Percentiles rank a stretch among this genome's conserved stretches.
Conservation (phyloP, 2,329 filamentous ascomycete genomes). For the Epichloe coenophiala region DNA sequence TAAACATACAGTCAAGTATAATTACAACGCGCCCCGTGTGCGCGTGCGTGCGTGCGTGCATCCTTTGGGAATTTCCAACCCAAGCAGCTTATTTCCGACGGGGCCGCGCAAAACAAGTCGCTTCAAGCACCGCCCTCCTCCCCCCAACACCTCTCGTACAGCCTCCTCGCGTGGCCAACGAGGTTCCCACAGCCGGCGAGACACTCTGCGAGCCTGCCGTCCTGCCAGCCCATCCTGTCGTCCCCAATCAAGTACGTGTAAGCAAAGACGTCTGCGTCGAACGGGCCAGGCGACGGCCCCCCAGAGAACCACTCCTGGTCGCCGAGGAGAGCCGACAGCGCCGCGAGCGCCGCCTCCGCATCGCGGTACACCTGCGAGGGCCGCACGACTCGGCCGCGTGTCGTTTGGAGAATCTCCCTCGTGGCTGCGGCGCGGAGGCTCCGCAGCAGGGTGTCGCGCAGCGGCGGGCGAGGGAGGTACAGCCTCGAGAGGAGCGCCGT, state of each 20-base stretch:
- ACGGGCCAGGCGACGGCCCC: constrained; percentile 46
- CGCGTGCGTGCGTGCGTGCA: too few relatives aligned
- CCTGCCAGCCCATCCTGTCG: constrained; percentile 47
- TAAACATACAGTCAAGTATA: too few relatives aligned
- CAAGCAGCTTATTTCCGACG: not conserved
- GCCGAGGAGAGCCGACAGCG: constrained; percentile 30
- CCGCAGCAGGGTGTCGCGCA: constrained; percentile 46
- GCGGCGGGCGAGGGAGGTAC: constrained; percentile 54
- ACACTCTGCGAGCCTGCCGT: constrained; percentile 43
- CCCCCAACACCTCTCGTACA: constrained; percentile 21
- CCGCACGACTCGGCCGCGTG: constrained; percentile 24
- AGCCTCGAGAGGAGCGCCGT: constrained; percentile 53
- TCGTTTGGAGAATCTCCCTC: constrained; percentile 55
- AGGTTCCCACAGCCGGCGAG: constrained; percentile 48
- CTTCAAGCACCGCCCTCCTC: too few relatives aligned
- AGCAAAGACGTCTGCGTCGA: constrained; percentile 82
- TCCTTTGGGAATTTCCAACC: too few relatives aligned
- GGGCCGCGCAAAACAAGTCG: not conserved
- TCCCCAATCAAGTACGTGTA: constrained; percentile 75
- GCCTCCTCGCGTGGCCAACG: constrained; percentile 29
- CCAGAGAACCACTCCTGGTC: constrained; percentile 36
- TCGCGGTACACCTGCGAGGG: constrained; percentile 26
- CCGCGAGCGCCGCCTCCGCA: constrained; percentile 30
- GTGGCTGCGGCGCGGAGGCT: constrained; percentile 63
- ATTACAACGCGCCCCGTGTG: too few relatives aligned